Evolutionary conservation across 1,139 yeast genomes (phyloP).

Genomic region (Yamadazyma epiphylla): DNA sequence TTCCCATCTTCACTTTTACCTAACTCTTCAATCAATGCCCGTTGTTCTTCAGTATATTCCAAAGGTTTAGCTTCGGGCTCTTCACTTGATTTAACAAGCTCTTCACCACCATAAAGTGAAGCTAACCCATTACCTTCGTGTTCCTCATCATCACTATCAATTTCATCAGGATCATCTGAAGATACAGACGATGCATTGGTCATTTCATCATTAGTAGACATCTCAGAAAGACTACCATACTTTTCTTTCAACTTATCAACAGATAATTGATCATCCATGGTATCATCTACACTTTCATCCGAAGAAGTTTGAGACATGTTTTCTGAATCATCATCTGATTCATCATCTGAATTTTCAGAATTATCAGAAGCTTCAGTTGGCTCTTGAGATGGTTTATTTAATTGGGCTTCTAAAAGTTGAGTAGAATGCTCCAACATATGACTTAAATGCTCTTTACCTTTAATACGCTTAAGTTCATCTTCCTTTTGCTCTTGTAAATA

Average conservation of each 20-base stretch:
- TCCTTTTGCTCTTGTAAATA: conserved; percentile 51
- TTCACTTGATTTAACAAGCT: conserved; percentile 2
- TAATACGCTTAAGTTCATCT: conserved; percentile 66
- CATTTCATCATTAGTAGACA: conserved; percentile 11
- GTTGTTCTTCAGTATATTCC: conserved; percentile 36
- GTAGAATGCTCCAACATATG: conserved; percentile 91
- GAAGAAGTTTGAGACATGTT: conserved; percentile 23
- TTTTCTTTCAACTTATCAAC: conserved; percentile 65
- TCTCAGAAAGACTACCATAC: conserved; percentile 46
- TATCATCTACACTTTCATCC: conserved; percentile 24
- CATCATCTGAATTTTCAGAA: conserved; percentile 13
- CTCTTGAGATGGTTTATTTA: conserved; percentile 37
- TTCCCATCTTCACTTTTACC: conserved; percentile 14
- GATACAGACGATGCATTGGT: conserved; percentile 11
- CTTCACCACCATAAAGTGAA: conserved; percentile 24
- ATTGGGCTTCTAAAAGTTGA: conserved; percentile 81
- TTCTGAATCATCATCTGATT: conserved; percentile 18
- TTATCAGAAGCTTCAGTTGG: conserved; percentile 16
- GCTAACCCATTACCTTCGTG: conserved; percentile 27
- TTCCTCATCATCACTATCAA: conserved; percentile 16
- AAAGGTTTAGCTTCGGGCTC: not conserved
- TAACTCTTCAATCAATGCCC: conserved; percentile 22
- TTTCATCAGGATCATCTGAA: conserved; percentile 9
- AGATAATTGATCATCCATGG: conserved; percentile 53
- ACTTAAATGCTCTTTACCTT: conserved; percentile 84